These are phyloP conservation scores for Ottelia alismoides DNA, from an alignment of 106 monocot species.

Conservation along the genomic window DNA sequence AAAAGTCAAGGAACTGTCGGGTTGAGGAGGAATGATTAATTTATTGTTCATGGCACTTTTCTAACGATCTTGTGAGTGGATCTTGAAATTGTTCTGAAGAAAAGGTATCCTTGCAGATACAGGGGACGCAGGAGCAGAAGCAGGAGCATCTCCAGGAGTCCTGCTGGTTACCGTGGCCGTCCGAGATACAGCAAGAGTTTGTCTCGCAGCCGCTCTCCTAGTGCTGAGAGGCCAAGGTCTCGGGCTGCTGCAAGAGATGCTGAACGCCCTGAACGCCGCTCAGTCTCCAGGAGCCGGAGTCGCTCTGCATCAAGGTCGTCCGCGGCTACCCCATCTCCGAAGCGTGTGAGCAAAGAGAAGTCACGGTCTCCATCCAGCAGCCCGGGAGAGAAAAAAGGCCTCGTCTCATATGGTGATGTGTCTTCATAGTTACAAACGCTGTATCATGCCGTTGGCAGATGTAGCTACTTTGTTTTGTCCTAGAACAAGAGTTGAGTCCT, in stretches of 20 bases:
- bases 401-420: constrained; percentile 87
- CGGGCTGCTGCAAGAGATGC: constrained; percentile 3
- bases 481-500: too few species aligned
- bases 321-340: constrained; percentile 37
- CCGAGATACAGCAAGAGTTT: constrained; percentile 47
- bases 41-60: too few species aligned
- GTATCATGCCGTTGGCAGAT: too few species aligned
- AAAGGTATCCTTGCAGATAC: constrained; percentile 10
- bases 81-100: too few species aligned
- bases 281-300: constrained; percentile 49
- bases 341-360: constrained; percentile 33
- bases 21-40: too few species aligned
- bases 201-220: constrained; percentile 40
- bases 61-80: too few species aligned
- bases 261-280: neutral
- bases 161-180: constrained; percentile 37
- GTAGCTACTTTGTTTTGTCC: too few species aligned
- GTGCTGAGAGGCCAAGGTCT: constrained; percentile 19
- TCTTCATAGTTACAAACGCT: too few species aligned
- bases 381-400: constrained; percentile 49
- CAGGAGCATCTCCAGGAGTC: constrained; percentile 74
- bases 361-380: constrained; percentile 58
- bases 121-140: constrained; percentile 45
- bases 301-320: constrained; percentile 27
- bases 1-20: too few species aligned